phyloP scores from a whole-genome alignment of 345 rosid genomes.

The Sonneratia caseolaris region DNA sequence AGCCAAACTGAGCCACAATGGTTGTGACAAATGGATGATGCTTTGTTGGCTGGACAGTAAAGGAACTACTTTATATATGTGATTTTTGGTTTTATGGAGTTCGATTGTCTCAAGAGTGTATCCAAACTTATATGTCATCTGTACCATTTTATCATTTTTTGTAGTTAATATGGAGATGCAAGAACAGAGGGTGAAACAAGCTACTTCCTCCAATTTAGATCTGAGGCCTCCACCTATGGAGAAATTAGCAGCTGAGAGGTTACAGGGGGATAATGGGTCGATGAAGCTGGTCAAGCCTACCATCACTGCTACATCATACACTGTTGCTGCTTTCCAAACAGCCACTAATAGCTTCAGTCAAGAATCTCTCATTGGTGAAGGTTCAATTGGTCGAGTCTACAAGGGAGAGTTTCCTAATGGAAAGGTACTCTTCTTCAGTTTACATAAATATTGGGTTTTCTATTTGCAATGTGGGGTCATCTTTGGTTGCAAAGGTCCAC shows the following conservation, averaged over 20 bases:
- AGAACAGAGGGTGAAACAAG: constrained; percentile 55
- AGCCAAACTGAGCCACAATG: too few species aligned
- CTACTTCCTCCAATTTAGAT: constrained; percentile 58
- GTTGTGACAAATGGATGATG: too few species aligned
- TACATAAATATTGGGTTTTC: not conserved
- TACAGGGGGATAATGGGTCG: constrained; percentile 57
- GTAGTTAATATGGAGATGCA: constrained; percentile 43
- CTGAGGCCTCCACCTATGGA: constrained; percentile 68
- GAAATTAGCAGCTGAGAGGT: constrained; percentile 47
- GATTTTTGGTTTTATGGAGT: too few species aligned
- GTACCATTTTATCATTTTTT: not conserved
- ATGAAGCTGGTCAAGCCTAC: constrained; percentile 63
- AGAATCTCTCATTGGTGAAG: constrained; percentile 89
- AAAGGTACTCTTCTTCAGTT: constrained; percentile 39
- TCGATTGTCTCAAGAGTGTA: too few species aligned
- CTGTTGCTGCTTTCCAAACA: constrained; percentile 77
- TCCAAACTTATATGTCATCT: not conserved
- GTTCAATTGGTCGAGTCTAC: constrained; percentile 96
- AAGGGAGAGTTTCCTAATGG: constrained; percentile 78
- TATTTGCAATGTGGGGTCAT: too few species aligned
- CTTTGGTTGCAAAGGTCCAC: too few species aligned
- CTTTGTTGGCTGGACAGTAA: too few species aligned
- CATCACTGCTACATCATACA: constrained; percentile 64
- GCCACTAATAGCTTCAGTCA: constrained; percentile 93
- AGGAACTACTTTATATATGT: too few species aligned